Evolutionary conservation across 1,284 basidiomycete genomes (phyloP).

Genomic region (Austroboletus novae-zelandiae): DNA sequence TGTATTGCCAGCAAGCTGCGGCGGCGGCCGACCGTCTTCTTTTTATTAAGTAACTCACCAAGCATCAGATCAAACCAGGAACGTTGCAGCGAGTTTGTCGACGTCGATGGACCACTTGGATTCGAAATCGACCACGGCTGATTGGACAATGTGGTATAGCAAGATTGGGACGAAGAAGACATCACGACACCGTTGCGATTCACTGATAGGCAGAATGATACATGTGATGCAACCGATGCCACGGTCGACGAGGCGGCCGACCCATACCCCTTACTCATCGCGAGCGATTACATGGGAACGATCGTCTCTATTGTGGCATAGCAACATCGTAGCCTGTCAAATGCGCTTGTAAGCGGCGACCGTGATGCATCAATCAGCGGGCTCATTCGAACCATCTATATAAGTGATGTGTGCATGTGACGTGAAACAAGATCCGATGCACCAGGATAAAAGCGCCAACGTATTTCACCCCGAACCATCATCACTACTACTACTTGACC

Average conservation of each 20-base stretch:
- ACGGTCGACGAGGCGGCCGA: neutral
- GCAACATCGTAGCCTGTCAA: neutral
- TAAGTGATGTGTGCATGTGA: neutral
- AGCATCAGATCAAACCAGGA: neutral
- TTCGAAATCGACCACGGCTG: neutral
- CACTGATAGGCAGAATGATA: too few relatives aligned
- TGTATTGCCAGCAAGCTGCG: neutral
- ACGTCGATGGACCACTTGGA: neutral
- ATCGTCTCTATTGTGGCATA: neutral
- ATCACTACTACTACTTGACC: neutral
- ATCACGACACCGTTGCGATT: too few relatives aligned
- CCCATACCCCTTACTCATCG: neutral
- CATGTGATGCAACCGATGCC: too few relatives aligned
- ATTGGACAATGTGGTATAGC: neutral
- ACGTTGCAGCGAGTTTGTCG: neutral
- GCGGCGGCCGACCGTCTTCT: neutral
- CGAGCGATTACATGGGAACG: neutral
- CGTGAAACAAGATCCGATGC: conserved; percentile 9
- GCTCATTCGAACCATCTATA: neutral
- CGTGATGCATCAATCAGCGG: neutral
- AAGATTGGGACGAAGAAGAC: too few relatives aligned
- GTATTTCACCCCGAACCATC: neutral
- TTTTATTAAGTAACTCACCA: neutral
- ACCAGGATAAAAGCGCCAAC: neutral
- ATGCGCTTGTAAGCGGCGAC: neutral